These are phyloP conservation scores for Linderina pennispora DNA, from an alignment of 192 early-diverging fungal species.

Conservation along the genomic window DNA sequence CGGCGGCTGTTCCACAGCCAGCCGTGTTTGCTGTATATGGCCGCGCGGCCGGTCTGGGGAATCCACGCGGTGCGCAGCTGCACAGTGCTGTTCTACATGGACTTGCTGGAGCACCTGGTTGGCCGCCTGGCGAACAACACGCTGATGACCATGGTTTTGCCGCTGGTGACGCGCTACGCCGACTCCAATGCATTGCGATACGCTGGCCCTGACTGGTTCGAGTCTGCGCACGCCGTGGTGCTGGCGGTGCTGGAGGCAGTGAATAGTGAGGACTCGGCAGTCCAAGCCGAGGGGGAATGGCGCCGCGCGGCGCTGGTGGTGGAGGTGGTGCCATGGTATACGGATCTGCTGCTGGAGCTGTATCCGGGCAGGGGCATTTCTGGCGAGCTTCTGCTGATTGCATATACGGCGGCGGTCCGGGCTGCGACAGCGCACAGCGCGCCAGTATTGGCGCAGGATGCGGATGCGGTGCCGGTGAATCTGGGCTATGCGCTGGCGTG, in stretches of 20 bases:
- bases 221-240: conserved; percentile 32
- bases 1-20: conserved; percentile 8
- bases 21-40: conserved; percentile 14
- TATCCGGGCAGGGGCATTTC: conserved; percentile 10
- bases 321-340: conserved; percentile 27
- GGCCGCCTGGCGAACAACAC: background rate
- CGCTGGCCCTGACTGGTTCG: conserved; percentile 19
- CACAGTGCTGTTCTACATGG: conserved; percentile 28
- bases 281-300: background rate
- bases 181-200: background rate
- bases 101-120: conserved; percentile 30
- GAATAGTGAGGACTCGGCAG: background rate
- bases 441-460: background rate
- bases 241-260: conserved; percentile 15
- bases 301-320: background rate
- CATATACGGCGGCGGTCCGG: conserved; percentile 13
- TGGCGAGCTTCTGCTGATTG: conserved; percentile 21
- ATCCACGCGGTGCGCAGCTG: background rate
- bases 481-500: conserved; percentile 1
- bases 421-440: background rate
- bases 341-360: conserved; percentile 10
- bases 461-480: background rate
- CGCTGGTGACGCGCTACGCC: conserved; percentile 17
- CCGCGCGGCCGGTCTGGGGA: background rate
- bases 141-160: conserved; percentile 6